Base-by-base conservation (phyloP, 2,329 filamentous ascomycete genomes). In the Colletotrichum chrysophilum region DNA sequence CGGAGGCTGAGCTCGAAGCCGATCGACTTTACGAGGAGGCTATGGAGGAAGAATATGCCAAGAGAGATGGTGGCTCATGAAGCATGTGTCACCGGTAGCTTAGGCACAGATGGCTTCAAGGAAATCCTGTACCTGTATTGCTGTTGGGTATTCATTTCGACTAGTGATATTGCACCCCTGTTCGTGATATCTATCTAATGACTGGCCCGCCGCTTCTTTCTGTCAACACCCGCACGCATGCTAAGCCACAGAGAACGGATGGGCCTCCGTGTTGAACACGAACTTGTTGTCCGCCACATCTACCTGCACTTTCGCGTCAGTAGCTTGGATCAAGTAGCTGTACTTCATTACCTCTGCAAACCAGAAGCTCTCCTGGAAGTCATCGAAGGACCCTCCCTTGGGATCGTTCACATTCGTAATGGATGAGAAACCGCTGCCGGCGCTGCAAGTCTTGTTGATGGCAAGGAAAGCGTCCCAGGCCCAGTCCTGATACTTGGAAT, bases 281-380 rank as follows among this genome's bases (percentile, higher is more conserved):
- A 84, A 91, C 64, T 84, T 82, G 60, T 84, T 83, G 13, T 84
- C 83, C 78, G 87, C 85, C 67, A 91, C 83, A 81, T 91, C 89
- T 66, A 91, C 83, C 81, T 91, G 89, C 79, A 88, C 88, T 6
- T 83, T 81, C 4, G 88, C 91, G 36, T 95, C 93, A 82, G 85
- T 86, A 1, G 90, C 88, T 81, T 92, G 91, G 74, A 94, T 94
- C 79, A 97, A 83, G 85, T 94, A 97, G 72, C 90, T 87, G 83
- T 97, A 97, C 88, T 98, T 98, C 83, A 98, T 82, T 77, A 96
- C 94, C 87, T 98, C 95, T 0, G 95, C 95, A 83, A 97, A 95
- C 87, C 94, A 93, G 86, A 97, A 98, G 80, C 94, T 96, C 85
- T 98, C 95, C 88, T 96, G 94, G 82, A 93, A 93, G 82, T 98